Conservation (phyloP, 805 yeast genomes). For the Candida hungchunana region DNA sequence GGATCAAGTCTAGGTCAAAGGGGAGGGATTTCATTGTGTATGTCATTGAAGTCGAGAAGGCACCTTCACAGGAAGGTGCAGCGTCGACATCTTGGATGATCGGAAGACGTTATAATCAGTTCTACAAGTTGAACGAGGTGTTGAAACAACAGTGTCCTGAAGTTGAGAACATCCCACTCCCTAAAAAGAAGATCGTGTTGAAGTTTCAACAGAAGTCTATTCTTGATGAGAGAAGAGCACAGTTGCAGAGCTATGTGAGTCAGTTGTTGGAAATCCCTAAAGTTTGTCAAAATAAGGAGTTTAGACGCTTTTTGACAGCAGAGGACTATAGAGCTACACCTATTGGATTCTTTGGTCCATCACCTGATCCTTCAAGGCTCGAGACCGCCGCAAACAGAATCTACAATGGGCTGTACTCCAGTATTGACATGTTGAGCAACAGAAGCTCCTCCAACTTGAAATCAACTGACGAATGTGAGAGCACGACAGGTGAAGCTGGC, state of each 20-base stretch:
- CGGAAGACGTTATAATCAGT: slow-evolving; percentile 86
- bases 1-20: slow-evolving; percentile 47
- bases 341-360: slow-evolving; percentile 5
- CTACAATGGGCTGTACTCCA: slow-evolving; percentile 19
- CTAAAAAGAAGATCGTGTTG: slow-evolving; percentile 59
- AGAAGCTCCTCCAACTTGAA: slow-evolving; percentile 16
- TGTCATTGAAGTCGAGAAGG: slow-evolving; percentile 70
- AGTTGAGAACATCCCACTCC: slow-evolving; percentile 49
- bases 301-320: slow-evolving; percentile 68
- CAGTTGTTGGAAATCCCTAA: slow-evolving; percentile 54
- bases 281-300: slow-evolving; percentile 69
- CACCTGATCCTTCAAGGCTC: slow-evolving; percentile 8
- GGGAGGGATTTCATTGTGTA: slow-evolving; percentile 65
- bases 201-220: slow-evolving; percentile 63
- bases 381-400: slow-evolving; percentile 21
- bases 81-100: slow-evolving; percentile 80
- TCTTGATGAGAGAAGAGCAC: slow-evolving; percentile 57
- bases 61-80: slow-evolving; percentile 34
- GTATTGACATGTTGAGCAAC: slow-evolving; percentile 13
- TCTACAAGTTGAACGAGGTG: slow-evolving; percentile 64
- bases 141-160: slow-evolving; percentile 48
- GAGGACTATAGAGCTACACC: slow-evolving; percentile 18
- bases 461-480: slow-evolving; percentile 9
- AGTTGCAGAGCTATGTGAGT: slow-evolving; percentile 60
- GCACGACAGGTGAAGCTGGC: not conserved